Conservation (phyloP, 257 asterid species). For the Capsicum baccatum region DNA sequence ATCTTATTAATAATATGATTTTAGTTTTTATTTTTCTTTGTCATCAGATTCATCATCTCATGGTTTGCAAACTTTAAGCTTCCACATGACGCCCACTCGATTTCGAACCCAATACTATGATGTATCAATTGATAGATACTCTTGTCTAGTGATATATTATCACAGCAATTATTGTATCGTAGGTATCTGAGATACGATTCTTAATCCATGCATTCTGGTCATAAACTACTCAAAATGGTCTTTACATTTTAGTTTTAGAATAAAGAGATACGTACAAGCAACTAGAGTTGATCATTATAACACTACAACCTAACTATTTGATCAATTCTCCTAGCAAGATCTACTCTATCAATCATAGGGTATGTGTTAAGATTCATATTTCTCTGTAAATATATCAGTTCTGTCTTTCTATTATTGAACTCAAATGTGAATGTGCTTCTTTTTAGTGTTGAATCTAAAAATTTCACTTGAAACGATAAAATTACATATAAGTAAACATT, state of each 20-base stretch:
- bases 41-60: no score
- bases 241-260: background rate
- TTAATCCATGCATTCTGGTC: background rate
- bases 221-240: background rate
- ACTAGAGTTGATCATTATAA: background rate
- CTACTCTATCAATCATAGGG: background rate
- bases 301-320: background rate
- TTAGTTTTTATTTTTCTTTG: no score
- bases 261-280: background rate
- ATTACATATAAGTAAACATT: no score
- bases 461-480: no score
- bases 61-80: no score
- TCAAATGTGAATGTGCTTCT: no score
- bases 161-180: background rate
- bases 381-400: background rate
- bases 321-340: background rate
- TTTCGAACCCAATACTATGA: background rate
- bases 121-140: conserved; percentile 3
- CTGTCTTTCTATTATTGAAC: no score
- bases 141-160: background rate
- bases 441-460: no score
- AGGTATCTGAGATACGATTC: background rate
- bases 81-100: no score
- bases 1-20: no score
- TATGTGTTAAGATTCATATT: background rate